These are phyloP conservation scores for Prunus yedoensis DNA, from an alignment of 331 rosid genomes.

Conservation along the genomic window DNA sequence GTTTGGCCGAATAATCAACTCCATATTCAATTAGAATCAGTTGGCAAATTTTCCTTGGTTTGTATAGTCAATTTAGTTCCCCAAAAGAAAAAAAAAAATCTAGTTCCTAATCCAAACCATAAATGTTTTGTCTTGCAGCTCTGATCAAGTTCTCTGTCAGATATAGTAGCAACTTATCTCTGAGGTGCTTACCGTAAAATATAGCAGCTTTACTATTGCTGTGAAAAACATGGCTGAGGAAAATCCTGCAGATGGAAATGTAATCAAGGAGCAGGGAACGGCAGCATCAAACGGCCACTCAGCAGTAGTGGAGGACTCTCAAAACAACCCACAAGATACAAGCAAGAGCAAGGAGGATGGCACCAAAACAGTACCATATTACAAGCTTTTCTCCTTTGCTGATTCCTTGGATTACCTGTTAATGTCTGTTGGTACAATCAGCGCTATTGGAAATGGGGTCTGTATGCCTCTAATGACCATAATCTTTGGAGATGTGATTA, in stretches of 20 bases:
- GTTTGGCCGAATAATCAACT: not conserved
- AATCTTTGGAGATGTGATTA: conserved; percentile 51
- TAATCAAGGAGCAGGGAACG: conserved; percentile 17
- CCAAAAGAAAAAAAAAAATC: not conserved
- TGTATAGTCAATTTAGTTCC: not conserved
- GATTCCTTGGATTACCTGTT: conserved; percentile 58
- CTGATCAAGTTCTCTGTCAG: not conserved
- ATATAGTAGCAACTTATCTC: not conserved
- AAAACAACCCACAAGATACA: conserved; percentile 25
- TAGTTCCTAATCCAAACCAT: not conserved
- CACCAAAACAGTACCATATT: conserved; percentile 44
- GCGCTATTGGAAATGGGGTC: conserved; percentile 66
- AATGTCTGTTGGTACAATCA: conserved; percentile 60
- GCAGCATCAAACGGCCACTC: conserved; percentile 16
- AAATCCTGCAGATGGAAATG: conserved; percentile 23
- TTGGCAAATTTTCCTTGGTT: not conserved
- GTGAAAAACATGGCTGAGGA: conserved; percentile 33
- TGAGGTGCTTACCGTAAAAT: not conserved
- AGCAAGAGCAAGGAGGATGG: conserved; percentile 36
- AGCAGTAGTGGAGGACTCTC: conserved; percentile 17
- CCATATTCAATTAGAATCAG: not conserved
- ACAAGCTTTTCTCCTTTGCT: conserved; percentile 81
- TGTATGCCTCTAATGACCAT: conserved; percentile 63
- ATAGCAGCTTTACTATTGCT: not conserved
- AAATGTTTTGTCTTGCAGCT: not conserved